These are phyloP conservation scores for Rubia balearica DNA, from an alignment of 305 asterid genomes.

Conservation along the genomic window DNA sequence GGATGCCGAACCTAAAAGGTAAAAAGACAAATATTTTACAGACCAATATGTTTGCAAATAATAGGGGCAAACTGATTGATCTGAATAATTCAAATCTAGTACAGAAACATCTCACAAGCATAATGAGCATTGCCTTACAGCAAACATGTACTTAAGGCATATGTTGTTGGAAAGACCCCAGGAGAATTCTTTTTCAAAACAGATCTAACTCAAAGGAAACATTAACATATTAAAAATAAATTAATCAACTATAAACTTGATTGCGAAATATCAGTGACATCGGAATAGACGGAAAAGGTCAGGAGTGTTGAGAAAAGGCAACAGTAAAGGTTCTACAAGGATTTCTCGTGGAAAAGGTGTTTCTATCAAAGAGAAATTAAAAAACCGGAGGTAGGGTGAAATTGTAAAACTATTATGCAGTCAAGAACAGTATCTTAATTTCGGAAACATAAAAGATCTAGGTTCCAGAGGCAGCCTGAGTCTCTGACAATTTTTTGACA, in stretches of 20 bases:
- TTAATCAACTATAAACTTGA: no score
- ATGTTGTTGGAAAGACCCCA: not conserved
- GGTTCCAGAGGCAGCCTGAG: not conserved
- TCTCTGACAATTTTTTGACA: not conserved
- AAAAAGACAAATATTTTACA: slow-evolving; percentile 11
- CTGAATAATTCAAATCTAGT: not conserved
- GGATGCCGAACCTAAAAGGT: slow-evolving; percentile 19
- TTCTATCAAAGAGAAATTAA: not conserved
- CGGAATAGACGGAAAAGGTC: not conserved
- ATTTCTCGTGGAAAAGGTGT: not conserved
- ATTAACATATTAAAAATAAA: not conserved
- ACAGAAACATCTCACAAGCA: not conserved
- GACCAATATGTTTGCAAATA: not conserved
- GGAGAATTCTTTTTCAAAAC: not conserved
- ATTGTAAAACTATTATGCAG: not conserved
- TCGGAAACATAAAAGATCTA: not conserved
- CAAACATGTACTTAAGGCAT: not conserved
- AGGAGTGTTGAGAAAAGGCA: not conserved
- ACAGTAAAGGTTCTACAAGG: not conserved
- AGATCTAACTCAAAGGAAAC: not conserved
- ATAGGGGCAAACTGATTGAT: not conserved
- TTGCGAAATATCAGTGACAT: not conserved
- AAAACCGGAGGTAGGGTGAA: no score
- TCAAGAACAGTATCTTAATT: not conserved
- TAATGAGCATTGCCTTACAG: not conserved